phyloP scores from a whole-genome alignment of 208 protist genomes.

The Perkinsela sp. region DNA sequence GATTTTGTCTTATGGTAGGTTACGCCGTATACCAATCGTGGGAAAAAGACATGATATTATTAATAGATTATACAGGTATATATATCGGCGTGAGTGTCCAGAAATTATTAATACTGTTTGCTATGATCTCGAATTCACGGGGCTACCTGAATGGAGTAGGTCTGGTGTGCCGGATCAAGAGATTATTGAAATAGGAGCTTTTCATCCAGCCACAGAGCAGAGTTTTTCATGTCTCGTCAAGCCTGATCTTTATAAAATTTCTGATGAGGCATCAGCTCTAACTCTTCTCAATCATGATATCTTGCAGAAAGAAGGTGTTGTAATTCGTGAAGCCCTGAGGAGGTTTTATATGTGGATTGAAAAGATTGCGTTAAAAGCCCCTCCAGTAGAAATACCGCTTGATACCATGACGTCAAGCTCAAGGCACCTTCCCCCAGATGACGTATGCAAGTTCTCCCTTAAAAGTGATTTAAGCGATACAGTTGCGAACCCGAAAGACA shows the following conservation, averaged over 20 bases:
- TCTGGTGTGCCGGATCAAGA: background rate
- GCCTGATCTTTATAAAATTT: background rate
- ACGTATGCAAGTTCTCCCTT: too few relatives aligned
- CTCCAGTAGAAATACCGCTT: too few relatives aligned
- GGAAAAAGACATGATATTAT: background rate
- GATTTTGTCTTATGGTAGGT: background rate
- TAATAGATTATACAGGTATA: background rate
- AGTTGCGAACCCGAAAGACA: too few relatives aligned
- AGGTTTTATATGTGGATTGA: background rate
- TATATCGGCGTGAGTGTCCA: background rate
- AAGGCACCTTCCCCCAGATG: too few relatives aligned
- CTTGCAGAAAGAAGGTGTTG: background rate
- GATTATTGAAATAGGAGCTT: slow-evolving; percentile 1
- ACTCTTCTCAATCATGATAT: background rate
- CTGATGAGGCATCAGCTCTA: background rate
- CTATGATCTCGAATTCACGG: background rate
- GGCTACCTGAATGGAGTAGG: background rate
- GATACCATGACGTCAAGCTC: too few relatives aligned
- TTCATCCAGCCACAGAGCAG: background rate
- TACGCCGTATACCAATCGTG: background rate
- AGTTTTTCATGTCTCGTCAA: background rate
- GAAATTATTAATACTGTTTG: background rate
- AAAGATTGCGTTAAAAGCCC: too few relatives aligned
- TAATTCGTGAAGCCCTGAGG: background rate
- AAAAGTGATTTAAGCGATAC: too few relatives aligned